Conservation (phyloP, 371 early-diverging fungal genomes). For the Conidiobolus incongruus region DNA sequence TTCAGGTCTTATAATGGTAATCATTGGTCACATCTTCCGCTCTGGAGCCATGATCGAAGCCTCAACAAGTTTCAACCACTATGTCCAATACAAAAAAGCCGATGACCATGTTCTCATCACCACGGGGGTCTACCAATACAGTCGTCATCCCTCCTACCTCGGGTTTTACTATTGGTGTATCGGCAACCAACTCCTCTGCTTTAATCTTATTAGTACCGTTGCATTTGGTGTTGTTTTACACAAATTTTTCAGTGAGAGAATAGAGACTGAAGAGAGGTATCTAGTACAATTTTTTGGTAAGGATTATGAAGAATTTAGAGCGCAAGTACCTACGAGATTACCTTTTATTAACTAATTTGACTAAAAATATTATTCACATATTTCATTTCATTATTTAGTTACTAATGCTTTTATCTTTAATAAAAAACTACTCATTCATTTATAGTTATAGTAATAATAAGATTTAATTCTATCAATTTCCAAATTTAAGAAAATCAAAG, state of each 20-base stretch:
- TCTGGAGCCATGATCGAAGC: slow-evolving; percentile 58
- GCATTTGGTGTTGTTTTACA: slow-evolving; percentile 34
- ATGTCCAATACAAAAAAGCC: slow-evolving; percentile 34
- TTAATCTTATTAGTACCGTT: slow-evolving; percentile 45
- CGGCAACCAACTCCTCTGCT: slow-evolving; percentile 37
- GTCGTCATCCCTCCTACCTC: slow-evolving; percentile 81
- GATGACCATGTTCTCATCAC: slow-evolving; percentile 43
- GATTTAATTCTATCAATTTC: no score
- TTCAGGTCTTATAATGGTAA: slow-evolving; percentile 25
- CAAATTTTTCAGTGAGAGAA: slow-evolving; percentile 47
- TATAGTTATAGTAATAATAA: no score
- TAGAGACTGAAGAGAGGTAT: slow-evolving; percentile 37
- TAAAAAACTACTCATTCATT: no score
- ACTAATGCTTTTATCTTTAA: no score
- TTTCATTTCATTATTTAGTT: no score
- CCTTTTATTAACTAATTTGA: slow-evolving; percentile 15
- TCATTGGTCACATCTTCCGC: slow-evolving; percentile 36
- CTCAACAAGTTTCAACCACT: slow-evolving; percentile 52
- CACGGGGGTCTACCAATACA: slow-evolving; percentile 52
- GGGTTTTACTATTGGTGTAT: slow-evolving; percentile 73
- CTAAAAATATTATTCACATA: background rate
- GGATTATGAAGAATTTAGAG: slow-evolving; percentile 28
- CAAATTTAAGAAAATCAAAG: no score
- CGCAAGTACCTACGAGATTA: slow-evolving; percentile 17
- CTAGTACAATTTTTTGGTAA: slow-evolving; percentile 56